Conservation (phyloP, 1,284 basidiomycete genomes). For the Cutaneotrichosporon mucoides region DNA sequence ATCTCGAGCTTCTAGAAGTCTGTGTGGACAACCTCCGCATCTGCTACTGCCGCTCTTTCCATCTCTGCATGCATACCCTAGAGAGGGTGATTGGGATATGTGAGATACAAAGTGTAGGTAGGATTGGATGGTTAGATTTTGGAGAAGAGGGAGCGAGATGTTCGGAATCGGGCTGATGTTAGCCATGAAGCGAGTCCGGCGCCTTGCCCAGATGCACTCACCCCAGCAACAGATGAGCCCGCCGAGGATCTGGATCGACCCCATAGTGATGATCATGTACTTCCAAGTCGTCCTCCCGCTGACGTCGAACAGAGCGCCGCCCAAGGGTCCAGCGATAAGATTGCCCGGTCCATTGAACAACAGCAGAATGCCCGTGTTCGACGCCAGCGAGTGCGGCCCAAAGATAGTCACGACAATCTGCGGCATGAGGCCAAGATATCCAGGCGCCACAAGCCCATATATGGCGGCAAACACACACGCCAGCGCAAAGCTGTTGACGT, state of each 20-base stretch:
- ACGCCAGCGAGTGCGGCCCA: conserved; percentile 31
- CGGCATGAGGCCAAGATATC: conserved; percentile 32
- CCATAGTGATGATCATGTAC: conserved; percentile 11
- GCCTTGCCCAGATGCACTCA: not conserved
- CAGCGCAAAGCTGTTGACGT: conserved; percentile 4
- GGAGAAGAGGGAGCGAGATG: conserved; percentile 4
- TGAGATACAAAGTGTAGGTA: not conserved
- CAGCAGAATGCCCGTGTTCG: conserved; percentile 27
- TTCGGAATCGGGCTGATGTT: conserved; percentile 11
- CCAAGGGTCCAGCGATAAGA: conserved; percentile 11
- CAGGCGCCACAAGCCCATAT: conserved; percentile 26
- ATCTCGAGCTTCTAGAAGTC: no score
- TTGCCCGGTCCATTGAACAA: conserved; percentile 15
- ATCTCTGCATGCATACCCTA: not conserved
- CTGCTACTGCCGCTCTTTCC: not conserved
- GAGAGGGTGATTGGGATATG: not conserved
- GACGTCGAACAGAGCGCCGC: conserved; percentile 14
- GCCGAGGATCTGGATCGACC: conserved; percentile 7
- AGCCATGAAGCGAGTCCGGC: not conserved
- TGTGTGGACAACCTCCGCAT: no score
- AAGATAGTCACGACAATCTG: conserved; percentile 36
- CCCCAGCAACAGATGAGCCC: conserved; percentile 15
- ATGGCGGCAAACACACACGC: conserved; percentile 11
- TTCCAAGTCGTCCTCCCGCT: conserved; percentile 7
- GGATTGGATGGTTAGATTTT: not conserved